Conservation (phyloP, 2,329 filamentous ascomycete species). For the Apiospora aurea region DNA sequence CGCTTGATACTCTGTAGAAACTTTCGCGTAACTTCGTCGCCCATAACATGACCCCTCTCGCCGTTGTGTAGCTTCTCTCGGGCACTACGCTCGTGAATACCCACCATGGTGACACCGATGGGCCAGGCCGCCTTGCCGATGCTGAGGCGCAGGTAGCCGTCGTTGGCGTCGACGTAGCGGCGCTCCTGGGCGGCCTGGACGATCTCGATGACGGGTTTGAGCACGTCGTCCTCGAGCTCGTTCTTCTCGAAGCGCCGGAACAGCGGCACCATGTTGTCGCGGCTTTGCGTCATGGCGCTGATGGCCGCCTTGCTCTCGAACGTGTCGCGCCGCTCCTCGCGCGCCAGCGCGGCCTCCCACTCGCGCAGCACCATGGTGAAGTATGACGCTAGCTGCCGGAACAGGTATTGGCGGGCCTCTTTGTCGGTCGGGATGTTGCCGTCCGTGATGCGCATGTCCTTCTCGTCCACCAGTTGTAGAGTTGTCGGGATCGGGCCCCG, state of each 20-base stretch:
- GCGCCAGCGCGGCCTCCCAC: constrained; percentile 81
- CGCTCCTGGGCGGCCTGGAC: constrained; percentile 89
- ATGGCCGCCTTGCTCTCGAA: constrained; percentile 83
- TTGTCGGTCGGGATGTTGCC: constrained; percentile 67
- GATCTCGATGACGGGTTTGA: constrained; percentile 88
- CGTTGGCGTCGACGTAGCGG: constrained; percentile 94
- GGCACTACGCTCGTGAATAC: constrained; percentile 96
- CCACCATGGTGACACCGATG: constrained; percentile 99
- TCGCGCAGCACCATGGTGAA: constrained; percentile 95
- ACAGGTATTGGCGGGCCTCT: constrained; percentile 74
- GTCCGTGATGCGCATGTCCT: constrained; percentile 82
- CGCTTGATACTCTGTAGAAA: constrained; percentile 98
- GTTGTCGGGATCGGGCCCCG: constrained; percentile 88
- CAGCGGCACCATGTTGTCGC: constrained; percentile 86
- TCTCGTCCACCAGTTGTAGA: constrained; percentile 79
- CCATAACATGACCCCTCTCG: constrained; percentile 93
- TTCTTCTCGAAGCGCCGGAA: constrained; percentile 88
- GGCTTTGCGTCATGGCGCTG: constrained; percentile 84
- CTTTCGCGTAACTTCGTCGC: constrained; percentile 93
- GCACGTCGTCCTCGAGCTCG: constrained; percentile 78
- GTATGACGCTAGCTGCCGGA: constrained; percentile 89
- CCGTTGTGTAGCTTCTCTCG: constrained; percentile 93
- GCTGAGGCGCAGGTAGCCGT: constrained; percentile 89
- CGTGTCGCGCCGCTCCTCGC: constrained; percentile 68
- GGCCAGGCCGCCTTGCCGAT: constrained; percentile 99